Evolutionary conservation across 345 rosid species (phyloP).

Genomic region (Isatis tinctoria): DNA sequence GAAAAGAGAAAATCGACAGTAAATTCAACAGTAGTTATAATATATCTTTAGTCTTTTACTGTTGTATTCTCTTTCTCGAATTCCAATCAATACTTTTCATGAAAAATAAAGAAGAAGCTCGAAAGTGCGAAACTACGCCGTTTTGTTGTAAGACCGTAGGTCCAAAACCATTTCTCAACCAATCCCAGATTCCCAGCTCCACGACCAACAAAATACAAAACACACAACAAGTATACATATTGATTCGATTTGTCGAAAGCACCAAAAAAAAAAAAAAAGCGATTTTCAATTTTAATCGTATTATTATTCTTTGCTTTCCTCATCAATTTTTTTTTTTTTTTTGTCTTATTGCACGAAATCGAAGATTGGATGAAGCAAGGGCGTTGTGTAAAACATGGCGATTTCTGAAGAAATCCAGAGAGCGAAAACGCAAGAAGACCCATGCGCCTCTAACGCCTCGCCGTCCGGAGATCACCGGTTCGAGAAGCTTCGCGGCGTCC

Average conservation of each 20-base stretch:
- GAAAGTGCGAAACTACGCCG: neutral
- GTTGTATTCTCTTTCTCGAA: too few species aligned
- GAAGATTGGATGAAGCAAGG: slow-evolving; percentile 23
- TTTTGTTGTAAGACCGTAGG: neutral
- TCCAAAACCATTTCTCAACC: neutral
- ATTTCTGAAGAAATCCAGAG: slow-evolving; percentile 26
- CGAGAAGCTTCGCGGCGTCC: slow-evolving; percentile 65
- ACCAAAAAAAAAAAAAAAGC: neutral
- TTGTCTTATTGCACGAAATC: slow-evolving; percentile 5
- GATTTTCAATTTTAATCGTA: neutral
- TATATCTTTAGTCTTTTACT: too few species aligned
- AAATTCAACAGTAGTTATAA: too few species aligned
- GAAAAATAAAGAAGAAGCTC: neutral
- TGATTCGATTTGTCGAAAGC: neutral
- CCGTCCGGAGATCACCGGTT: slow-evolving; percentile 34
- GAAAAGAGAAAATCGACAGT: neutral
- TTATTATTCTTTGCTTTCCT: neutral
- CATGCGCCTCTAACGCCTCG: slow-evolving; percentile 11
- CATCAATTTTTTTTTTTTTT: too few species aligned
- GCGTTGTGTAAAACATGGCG: slow-evolving; percentile 3
- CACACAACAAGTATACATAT: neutral
- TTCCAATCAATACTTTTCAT: neutral
- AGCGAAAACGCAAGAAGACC: slow-evolving; percentile 21
- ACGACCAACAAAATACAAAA: neutral
- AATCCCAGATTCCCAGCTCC: neutral